These are phyloP conservation scores for Cyberlindnera americana DNA, from an alignment of 805 yeast species.

Conservation along the genomic window DNA sequence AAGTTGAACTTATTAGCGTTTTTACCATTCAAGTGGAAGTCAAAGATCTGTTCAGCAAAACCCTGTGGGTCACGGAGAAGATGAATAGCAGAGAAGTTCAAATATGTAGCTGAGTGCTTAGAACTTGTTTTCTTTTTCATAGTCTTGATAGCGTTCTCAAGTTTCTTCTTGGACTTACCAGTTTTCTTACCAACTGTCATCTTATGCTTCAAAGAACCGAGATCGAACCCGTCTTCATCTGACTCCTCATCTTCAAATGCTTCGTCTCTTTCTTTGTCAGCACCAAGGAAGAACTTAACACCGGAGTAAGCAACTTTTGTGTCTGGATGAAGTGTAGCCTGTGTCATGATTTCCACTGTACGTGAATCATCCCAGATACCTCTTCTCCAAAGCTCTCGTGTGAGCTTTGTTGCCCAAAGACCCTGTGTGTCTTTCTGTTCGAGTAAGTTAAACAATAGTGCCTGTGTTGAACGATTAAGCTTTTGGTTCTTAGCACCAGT, in stretches of 20 bases:
- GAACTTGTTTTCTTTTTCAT: constrained; percentile 62
- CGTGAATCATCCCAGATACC: constrained; percentile 98
- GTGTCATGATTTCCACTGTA: constrained; percentile 96
- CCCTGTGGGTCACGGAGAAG: constrained; percentile 96
- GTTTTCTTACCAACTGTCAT: constrained; percentile 81
- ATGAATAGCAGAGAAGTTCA: constrained; percentile 94
- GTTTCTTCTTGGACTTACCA: constrained; percentile 71
- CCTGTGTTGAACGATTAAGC: constrained; percentile 86
- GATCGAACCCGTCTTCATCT: constrained; percentile 70
- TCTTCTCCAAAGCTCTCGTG: constrained; percentile 95
- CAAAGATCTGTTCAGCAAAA: constrained; percentile 82
- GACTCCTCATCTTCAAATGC: constrained; percentile 66
- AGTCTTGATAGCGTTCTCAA: constrained; percentile 68
- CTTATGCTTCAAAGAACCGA: constrained; percentile 72
- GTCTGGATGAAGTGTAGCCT: constrained; percentile 88
- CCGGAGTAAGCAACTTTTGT: constrained; percentile 86
- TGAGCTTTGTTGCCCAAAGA: constrained; percentile 92
- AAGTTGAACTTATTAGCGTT: constrained; percentile 67
- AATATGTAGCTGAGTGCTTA: constrained; percentile 57
- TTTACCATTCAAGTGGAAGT: constrained; percentile 66
- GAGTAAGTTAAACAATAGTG: constrained; percentile 79
- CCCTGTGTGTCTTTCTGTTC: constrained; percentile 82
- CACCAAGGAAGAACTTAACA: constrained; percentile 87
- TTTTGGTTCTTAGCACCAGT: constrained; percentile 88
- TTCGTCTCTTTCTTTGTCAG: constrained; percentile 90